These are phyloP conservation scores for Lantana camara DNA, from an alignment of 257 asterid genomes.

Conservation along the genomic window DNA sequence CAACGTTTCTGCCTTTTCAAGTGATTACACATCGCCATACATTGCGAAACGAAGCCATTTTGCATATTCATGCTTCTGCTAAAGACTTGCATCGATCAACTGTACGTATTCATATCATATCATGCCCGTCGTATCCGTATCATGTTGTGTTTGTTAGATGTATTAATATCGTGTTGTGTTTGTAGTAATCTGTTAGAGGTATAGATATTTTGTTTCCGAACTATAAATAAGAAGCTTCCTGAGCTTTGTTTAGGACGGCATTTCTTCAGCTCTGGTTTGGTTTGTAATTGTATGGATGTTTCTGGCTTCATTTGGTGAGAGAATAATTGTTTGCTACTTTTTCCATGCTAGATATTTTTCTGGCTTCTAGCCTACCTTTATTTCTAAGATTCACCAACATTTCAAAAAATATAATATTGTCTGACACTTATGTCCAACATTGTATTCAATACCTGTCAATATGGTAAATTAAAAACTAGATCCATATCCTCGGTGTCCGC, in stretches of 20 bases:
- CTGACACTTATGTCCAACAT: too few species aligned
- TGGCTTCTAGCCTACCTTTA: too few species aligned
- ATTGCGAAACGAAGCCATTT: conserved; percentile 45
- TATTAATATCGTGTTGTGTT: conserved; percentile 3
- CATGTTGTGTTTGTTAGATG: not conserved
- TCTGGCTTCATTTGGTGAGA: too few species aligned
- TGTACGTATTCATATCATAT: not conserved
- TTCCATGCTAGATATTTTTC: not conserved
- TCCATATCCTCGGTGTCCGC: too few species aligned
- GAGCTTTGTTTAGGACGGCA: not conserved
- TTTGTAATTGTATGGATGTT: too few species aligned
- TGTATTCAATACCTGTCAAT: too few species aligned
- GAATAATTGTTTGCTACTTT: too few species aligned
- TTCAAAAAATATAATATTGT: too few species aligned
- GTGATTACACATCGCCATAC: conserved; percentile 35
- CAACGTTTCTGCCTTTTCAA: conserved; percentile 20
- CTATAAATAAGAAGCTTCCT: conserved; percentile 20
- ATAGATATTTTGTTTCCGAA: conserved; percentile 10
- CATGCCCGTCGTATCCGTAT: too few species aligned
- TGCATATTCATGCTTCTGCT: conserved; percentile 64
- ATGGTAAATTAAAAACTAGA: too few species aligned
- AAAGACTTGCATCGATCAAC: not conserved
- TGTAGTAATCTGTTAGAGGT: not conserved
- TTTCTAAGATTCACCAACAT: too few species aligned
- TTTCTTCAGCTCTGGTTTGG: too few species aligned